Conservation (phyloP, 192 early-diverging fungal species). For the Coemansia sp. region DNA sequence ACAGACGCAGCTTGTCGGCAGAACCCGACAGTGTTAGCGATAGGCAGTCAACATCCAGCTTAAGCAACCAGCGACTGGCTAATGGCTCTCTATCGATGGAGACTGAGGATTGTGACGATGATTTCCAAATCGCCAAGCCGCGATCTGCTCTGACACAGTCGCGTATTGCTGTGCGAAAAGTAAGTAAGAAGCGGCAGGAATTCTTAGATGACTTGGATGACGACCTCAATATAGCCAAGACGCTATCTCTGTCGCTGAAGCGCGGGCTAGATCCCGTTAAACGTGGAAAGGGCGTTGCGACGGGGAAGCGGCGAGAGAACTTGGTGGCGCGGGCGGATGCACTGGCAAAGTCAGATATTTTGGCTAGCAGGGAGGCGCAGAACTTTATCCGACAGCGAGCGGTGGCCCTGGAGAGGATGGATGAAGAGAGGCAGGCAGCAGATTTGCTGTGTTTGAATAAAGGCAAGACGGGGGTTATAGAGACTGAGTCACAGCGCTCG, state of each 20-base stretch:
- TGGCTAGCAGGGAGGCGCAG: slow-evolving; percentile 41
- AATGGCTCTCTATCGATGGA: slow-evolving; percentile 6
- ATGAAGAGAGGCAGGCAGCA: slow-evolving; percentile 2
- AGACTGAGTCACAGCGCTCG: background rate
- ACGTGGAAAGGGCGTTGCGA: background rate
- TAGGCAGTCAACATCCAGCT: background rate
- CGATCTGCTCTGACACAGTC: slow-evolving; percentile 25
- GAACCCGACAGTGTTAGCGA: background rate
- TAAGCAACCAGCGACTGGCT: background rate
- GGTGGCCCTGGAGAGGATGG: slow-evolving; percentile 29
- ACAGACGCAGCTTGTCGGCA: background rate
- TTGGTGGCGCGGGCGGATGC: background rate
- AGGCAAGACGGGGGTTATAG: background rate
- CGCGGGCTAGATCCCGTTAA: slow-evolving; percentile 4
- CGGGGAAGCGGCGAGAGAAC: slow-evolving; percentile 16
- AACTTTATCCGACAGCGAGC: slow-evolving; percentile 36
- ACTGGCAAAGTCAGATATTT: slow-evolving; percentile 27
- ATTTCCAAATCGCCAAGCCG: slow-evolving; percentile 27
- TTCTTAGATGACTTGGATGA: slow-evolving; percentile 41
- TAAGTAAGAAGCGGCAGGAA: slow-evolving; percentile 19
- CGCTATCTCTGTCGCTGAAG: slow-evolving; percentile 37
- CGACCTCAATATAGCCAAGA: slow-evolving; percentile 45
- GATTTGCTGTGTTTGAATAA: background rate
- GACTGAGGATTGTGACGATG: slow-evolving; percentile 22
- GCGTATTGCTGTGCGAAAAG: slow-evolving; percentile 9